phyloP scores from a whole-genome alignment of 2,329 filamentous ascomycete genomes.

The Alternaria arbusti region DNA sequence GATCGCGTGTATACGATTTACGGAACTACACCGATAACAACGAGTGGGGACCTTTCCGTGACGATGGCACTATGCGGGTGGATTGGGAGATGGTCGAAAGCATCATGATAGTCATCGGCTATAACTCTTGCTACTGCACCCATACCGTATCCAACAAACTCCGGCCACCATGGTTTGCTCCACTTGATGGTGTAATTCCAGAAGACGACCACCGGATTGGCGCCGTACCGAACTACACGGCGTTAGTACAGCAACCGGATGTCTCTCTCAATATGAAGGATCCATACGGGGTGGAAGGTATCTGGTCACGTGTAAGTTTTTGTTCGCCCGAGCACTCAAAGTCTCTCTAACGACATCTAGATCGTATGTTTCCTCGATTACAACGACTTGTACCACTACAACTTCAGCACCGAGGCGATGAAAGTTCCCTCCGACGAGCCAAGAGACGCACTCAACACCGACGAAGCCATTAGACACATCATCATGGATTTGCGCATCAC shows the following conservation, averaged over 20 bases:
- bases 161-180: constrained; percentile 37
- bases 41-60: constrained; percentile 74
- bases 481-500: constrained; percentile 70
- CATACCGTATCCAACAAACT: constrained; percentile 30
- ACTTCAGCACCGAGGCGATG: constrained; percentile 61
- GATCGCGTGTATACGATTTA: constrained; percentile 75
- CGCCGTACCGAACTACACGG: background rate
- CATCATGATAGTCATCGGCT: constrained; percentile 71
- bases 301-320: constrained; percentile 68
- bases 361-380: constrained; percentile 55
- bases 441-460: constrained; percentile 63
- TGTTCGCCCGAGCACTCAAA: background rate
- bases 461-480: constrained; percentile 74
- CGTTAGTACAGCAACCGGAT: constrained; percentile 42
- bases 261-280: constrained; percentile 62
- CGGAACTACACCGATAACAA: constrained; percentile 68
- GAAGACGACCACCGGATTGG: constrained; percentile 15
- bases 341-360: constrained; percentile 28
- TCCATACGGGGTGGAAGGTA: constrained; percentile 66
- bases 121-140: constrained; percentile 57
- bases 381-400: constrained; percentile 72
- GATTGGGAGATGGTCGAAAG: constrained; percentile 85
- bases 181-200: constrained; percentile 37
- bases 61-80: constrained; percentile 66
- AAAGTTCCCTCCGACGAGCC: constrained; percentile 46